phyloP scores from a whole-genome alignment of 192 early-diverging fungal species.

The Rhizophagus clarus region DNA sequence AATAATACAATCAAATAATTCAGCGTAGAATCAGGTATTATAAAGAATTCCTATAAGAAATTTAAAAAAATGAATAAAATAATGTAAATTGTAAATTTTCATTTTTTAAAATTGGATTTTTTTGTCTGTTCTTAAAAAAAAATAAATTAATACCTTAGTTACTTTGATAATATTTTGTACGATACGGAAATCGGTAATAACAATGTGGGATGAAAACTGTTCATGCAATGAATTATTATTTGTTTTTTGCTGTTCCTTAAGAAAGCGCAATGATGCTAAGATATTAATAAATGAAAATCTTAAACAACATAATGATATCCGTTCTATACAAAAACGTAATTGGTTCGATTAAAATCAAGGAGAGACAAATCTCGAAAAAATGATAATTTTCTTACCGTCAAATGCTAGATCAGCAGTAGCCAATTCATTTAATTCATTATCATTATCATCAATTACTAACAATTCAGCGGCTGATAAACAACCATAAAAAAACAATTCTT shows the following conservation, averaged over 20 bases:
- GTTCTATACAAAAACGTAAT: background rate
- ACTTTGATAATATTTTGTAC: constrained; percentile 12
- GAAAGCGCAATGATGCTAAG: background rate
- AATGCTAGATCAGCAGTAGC: background rate
- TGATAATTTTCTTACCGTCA: background rate
- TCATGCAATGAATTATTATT: background rate
- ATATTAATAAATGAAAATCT: constrained; percentile 21
- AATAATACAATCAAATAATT: constrained; percentile 5
- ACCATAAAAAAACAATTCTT: background rate
- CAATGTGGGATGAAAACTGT: background rate
- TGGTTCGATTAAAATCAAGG: background rate
- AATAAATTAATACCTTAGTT: background rate
- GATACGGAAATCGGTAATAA: background rate
- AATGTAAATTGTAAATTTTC: background rate
- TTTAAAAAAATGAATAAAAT: background rate
- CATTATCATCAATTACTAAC: background rate
- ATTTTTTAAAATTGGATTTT: no score
- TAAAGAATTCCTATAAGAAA: background rate
- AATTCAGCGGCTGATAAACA: background rate
- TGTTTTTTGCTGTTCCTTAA: background rate
- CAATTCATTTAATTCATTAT: background rate
- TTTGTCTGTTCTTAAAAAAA: background rate
- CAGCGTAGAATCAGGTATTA: background rate
- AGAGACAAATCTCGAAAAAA: background rate
- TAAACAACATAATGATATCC: constrained; percentile 6